Evolutionary conservation across 345 rosid genomes (phyloP), one percentile per base, ranked within the genome.

Genomic region (Eucalyptus erythrocorys): DNA sequence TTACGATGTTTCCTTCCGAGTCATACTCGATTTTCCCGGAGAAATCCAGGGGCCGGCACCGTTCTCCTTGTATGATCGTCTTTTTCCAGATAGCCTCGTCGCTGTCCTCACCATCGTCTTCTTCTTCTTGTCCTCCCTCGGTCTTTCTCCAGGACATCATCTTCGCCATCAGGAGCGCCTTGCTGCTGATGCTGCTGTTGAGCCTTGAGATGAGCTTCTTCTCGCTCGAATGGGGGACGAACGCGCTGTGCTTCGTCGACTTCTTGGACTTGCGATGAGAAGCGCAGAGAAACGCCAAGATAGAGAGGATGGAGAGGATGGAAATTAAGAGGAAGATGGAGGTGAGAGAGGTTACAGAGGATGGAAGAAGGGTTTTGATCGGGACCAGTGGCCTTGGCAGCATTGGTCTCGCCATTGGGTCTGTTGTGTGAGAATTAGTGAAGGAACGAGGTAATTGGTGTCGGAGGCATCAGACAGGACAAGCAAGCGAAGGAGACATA

Each of bases 1-100:
- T n/a, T 32, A 92, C 32, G 86, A 94, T 90, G 66, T 95, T 95
- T n/a, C 96, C 96, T 48, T 93, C 66, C 40, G 88, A 90, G 88
- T 95, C 96, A 87, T 95, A 94, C 86, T 76, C 85, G 86, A 95
- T 94, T 71, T 88, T 90, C 55, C 96, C 96, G 22, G 97, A 94
- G 87, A 94, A 93, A 40, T 93, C 90, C 37, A 91, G 48, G 1
- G 94, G 96, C 26, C 94, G 94, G 81, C 97, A 95, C 85, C 90
- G 87, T 87, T 92, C 97, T 13, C 97, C 97, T 92, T 53, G 91
- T 12, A 93, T 93, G 91, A 95, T 93, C 1, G 88, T 87, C 93
- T 88, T 95, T 87, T 92, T 94, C 97, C 97, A 95, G 51, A 95
- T 24, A 21, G 91, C 94, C 26, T 91, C 92, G 4, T 49, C 88